These are phyloP conservation scores for Cornus controversa DNA, from an alignment of 148 eudicot species.

Conservation along the genomic window DNA sequence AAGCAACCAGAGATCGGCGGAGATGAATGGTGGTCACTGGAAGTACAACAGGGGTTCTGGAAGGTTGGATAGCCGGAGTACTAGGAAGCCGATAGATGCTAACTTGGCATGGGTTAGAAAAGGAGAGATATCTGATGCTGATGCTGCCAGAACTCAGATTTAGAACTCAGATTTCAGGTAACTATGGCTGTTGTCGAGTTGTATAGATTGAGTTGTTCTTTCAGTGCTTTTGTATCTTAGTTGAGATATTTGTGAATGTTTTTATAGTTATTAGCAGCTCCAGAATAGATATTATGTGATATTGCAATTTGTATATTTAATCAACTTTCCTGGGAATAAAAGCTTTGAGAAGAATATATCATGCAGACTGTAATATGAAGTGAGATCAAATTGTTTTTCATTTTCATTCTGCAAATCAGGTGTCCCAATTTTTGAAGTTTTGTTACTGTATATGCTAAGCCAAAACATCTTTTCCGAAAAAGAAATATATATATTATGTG, in stretches of 20 bases:
- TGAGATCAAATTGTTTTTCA: too few species aligned
- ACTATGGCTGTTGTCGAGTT: not conserved
- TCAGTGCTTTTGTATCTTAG: not conserved
- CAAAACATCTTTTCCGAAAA: not conserved
- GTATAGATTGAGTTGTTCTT: not conserved
- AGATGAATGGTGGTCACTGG: not conserved
- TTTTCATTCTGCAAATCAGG: too few species aligned
- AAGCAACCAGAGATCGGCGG: not conserved
- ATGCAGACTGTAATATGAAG: too few species aligned
- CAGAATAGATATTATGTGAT: too few species aligned
- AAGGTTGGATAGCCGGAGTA: not conserved
- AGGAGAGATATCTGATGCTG: constrained; percentile 10
- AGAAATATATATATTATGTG: too few species aligned
- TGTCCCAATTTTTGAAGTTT: too few species aligned
- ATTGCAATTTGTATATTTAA: not conserved
- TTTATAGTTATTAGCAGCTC: not conserved
- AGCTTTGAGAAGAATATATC: too few species aligned
- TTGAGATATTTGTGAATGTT: not conserved
- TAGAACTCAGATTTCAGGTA: not conserved
- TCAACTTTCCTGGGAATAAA: not conserved
- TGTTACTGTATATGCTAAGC: too few species aligned
- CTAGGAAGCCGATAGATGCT: constrained; percentile 7
- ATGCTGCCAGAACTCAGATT: constrained; percentile 4
- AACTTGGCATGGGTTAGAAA: constrained; percentile 37
- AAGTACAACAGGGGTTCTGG: not conserved